Percentiles rank a stretch among this genome's conserved stretches.
These are phyloP conservation scores for Terfezia boudieri DNA, from an alignment of 495 filamentous ascomycete species.

Conservation along the genomic window DNA sequence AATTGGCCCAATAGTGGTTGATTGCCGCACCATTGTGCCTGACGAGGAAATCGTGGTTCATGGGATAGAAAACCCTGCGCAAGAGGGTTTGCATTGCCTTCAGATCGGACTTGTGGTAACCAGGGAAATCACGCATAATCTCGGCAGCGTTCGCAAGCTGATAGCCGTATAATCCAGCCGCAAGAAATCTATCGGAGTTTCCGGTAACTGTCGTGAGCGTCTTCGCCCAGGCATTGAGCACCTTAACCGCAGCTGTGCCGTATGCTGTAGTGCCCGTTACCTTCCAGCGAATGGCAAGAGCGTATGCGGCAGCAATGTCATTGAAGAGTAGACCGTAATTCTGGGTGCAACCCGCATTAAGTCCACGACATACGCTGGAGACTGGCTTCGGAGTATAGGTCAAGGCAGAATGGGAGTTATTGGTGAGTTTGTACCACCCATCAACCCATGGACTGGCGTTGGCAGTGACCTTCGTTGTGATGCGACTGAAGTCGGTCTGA, in stretches of 20 bases:
- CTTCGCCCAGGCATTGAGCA: slow-evolving; percentile 23
- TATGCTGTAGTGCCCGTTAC: slow-evolving; percentile 20
- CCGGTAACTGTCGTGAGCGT: slow-evolving; percentile 22
- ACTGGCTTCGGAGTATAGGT: no score
- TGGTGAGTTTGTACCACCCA: no score
- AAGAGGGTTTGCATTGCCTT: slow-evolving; percentile 17
- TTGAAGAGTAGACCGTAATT: no score
- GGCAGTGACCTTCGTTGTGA: no score
- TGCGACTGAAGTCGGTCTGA: no score
- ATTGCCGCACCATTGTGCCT: slow-evolving; percentile 20
- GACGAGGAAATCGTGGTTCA: slow-evolving; percentile 20
- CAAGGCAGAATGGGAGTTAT: no score
- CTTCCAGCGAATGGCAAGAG: slow-evolving; percentile 23
- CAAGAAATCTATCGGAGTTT: slow-evolving; percentile 22
- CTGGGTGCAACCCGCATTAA: no score
- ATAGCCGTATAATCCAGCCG: slow-evolving; percentile 26
- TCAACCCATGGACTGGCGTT: no score
- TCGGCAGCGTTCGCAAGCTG: slow-evolving; percentile 27
- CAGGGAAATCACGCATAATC: slow-evolving; percentile 21
- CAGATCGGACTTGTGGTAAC: slow-evolving; percentile 14
- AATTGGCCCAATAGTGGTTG: slow-evolving; percentile 27
- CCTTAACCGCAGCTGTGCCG: slow-evolving; percentile 19
- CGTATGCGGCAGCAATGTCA: slow-evolving; percentile 24
- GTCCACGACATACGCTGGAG: no score
- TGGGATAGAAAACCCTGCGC: slow-evolving; percentile 19